Base-by-base conservation (phyloP, 2,329 filamentous ascomycete species). In the Fusarium sulawesiense region DNA sequence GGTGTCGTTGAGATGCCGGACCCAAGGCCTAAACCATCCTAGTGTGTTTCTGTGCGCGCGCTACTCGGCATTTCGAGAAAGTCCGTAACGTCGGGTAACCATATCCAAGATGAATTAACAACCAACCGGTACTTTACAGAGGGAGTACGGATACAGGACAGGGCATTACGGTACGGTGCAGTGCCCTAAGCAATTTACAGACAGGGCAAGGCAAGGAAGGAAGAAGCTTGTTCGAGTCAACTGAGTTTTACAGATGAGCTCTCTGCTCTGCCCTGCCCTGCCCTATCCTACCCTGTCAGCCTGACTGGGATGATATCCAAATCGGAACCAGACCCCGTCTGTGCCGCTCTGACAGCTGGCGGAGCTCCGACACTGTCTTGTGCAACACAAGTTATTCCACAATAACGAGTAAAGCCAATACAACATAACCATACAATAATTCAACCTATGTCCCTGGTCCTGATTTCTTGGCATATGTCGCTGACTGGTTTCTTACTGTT, bases 31-130 rank as follows among this genome's bases (percentile, higher is more conserved):
- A 51, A 53, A 55, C 34, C 27, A 54, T 49, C 21, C 44, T 66
- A 66, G 63, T 61, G 63, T n/a, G 55, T 61, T 61, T 60, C 63
- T 46, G 44, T 20, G 21, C 30, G n/a, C 30, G 20, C 54, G 23
- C 59, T 51, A 51, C 32, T 66, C 63, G 63, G 63, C 48, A 66
- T 60, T 66, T 54, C 37, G 55, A 40, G n/a, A 65, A 61, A 66
- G 61, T 53, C 63, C 63, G 55, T 21, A 25, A 34, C 32, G 29
- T 60, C 63, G 63, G 63, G 21, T 60, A 66, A 66, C 25, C n/a
- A 66, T 66, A 60, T 61, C 63, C 63, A 66, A 66, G 30, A 66
- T 55, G 63, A 66, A 66, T 37, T 18, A 29, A 29, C 32, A 29
- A 34, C 42, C 55, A 46, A 23, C 21, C 37, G 37, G 34, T 27